Base-by-base conservation (phyloP, 1,284 basidiomycete species). In the Papiliotrema fonsecae region DNA sequence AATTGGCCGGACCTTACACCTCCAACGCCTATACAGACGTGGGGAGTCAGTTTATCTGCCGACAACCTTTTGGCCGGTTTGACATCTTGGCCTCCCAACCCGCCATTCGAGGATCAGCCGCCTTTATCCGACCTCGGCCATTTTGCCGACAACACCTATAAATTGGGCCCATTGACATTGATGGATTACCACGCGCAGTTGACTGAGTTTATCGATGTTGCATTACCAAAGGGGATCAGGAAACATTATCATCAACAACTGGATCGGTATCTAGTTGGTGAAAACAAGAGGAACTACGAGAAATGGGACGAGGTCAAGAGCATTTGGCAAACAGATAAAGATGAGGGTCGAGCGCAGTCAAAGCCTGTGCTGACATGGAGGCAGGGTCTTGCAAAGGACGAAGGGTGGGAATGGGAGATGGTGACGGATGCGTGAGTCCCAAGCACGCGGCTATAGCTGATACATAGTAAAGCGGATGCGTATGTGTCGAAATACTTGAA, bases 311-410 rank as follows among this genome's bases (percentile, higher is more conserved):
- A 26, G 14, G 43, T 42, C 27, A 62, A 62, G 51, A 46, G 24
- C 10, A 55, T 75, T 4, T 75, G 71, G 71, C 70, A 73, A 62
- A 73, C 72, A 47, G 72, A 67, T 45, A 70, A 68, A 48, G 53
- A 65, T 41, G 24, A 32, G n/a, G 34, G 44, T 5, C 36, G 52
- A 2, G 47, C 19, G 21, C 38, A 56, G 13, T 42, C 38, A 6
- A 37, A 26, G 1, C 52, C 57, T 6, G 62, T 71, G 1, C 31
- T n/a, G 35, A 60, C 45, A 6, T 75, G 73, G 73, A 56, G 42
- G 34, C 47, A 57, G 11, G 58, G 61, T 2, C 26, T 25, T 36
- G 59, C 58, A 26, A 19, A n/a, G n/a, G 50, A 59, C 16, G 64
- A 68, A 42, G 70, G 64, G 3, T 74, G 72, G 72, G 37, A 64